Base-by-base conservation (phyloP, 768 basidiomycete genomes). In the Mycena indigotica region DNA sequence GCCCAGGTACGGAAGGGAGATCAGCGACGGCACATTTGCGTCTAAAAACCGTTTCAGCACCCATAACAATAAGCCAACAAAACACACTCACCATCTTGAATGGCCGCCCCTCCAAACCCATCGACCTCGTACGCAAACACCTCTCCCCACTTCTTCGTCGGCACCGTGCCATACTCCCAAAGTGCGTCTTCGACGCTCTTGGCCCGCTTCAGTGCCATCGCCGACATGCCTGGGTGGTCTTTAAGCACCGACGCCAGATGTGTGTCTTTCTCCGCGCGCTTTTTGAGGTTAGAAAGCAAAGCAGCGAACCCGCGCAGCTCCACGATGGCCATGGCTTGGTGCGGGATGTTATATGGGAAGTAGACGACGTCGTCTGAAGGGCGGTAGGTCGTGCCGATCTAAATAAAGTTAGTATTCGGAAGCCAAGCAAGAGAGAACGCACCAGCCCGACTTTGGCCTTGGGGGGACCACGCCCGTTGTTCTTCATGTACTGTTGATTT, bases 401-500 rank as follows among this genome's bases (percentile, higher is more conserved):
- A 35, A 17, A 10, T 10, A 10, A 25, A 25, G 23, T 35, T 35
- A 35, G 32, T 17, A 8, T 35, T 17, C 25, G 32, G 17, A 25
- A 2, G 38, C n/a, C 8, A 5, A 2, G 13, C 46, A 39, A 5
- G 13, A 26, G 15, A 57, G 8, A 8, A 35, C 55, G 16, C 28
- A 61, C 56, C 29, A 62, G 49, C 16, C 61, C 61, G 5, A 46
- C 55, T 28, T 54, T 38, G 1, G 61, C 61, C 45, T 62, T 62
- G 2, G 61, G 61, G 17, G 61, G 61, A 17, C 61, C 61, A 10
- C 61, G 26, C 1, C 61, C 61, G 32, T 58, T 29, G 26, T 62
- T 62, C 35, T 62, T 62, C 61, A 62, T 62, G 50, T 62, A 62
- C n/a, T 58, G 61, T 50, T 62, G 61, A 30, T 62, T 62, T 6